Evolutionary conservation across 2,329 filamentous ascomycete species (phyloP), one percentile per base, ranked within the genome.

Genomic region (Neodidymelliopsis sp.): DNA sequence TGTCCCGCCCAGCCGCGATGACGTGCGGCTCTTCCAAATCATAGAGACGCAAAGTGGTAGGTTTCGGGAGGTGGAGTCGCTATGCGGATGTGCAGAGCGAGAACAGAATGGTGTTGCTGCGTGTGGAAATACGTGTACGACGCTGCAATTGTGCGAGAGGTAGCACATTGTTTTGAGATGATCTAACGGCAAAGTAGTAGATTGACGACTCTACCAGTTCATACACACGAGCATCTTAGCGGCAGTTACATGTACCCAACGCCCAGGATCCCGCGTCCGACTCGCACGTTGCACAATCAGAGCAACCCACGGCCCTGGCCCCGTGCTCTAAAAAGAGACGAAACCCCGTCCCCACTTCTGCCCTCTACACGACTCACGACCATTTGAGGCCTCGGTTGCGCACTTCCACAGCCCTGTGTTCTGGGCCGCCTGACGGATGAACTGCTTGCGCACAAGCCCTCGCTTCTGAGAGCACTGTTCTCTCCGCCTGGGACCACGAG

Each of bases 1-100:
- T n/a, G 9, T 16, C 8, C 24, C 22, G 23, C 29, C 16, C 37
- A 36, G 44, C 37, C 16, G 29, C 28, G 18, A 19, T 35, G 30
- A 48, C 44, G 44, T 48, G 36, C 36, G 30, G 36, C 41, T 24
- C 35, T 46, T 47, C 29, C 43, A 40, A 35, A 47, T 46, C 31
- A 23, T 13, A 9, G 13, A 33, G 12, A 6, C 4, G 15, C 8
- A 13, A 13, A 16, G 8, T 33, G 30, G 35, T 28, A 38, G 28
- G 34, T 34, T 40, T 40, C 20, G 35, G 22, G 35, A 11, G 10
- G 36, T 47, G 29, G 23, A 15, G 28, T 25, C 9, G 2, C n/a
- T 4, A 11, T 29, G 28, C 7, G 6, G n/a, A 13, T 9, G n/a
- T 15, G 28, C 12, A 29, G 9, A 13, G n/a, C 12, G 28, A 29